These are phyloP conservation scores for Sphaerulina musiva DNA, from an alignment of 2,329 filamentous ascomycete genomes.

Conservation along the genomic window DNA sequence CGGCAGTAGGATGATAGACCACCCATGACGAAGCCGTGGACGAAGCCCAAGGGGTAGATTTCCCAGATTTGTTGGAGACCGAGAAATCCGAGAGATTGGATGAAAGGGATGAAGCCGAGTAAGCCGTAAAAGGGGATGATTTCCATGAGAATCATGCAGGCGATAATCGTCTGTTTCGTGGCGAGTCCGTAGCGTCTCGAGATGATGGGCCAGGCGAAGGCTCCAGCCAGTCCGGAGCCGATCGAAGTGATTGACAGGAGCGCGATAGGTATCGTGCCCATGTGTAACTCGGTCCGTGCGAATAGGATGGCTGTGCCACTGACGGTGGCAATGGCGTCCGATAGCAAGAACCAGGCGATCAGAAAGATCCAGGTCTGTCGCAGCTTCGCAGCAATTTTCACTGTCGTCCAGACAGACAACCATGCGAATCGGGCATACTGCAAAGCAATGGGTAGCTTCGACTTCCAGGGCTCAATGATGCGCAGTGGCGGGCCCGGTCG, in stretches of 20 bases:
- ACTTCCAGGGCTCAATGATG: conserved; percentile 23
- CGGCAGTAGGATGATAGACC: conserved; percentile 84
- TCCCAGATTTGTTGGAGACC: conserved; percentile 85
- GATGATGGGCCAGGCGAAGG: conserved; percentile 77
- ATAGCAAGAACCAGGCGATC: conserved; percentile 82
- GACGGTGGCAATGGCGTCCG: conserved; percentile 86
- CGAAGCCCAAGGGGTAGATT: conserved; percentile 77
- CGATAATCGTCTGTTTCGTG: conserved; percentile 76
- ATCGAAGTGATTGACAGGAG: conserved; percentile 87
- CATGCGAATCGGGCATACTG: conserved; percentile 76
- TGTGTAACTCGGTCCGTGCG: conserved; percentile 81
- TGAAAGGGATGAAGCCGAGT: conserved; percentile 71
- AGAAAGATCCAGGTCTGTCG: conserved; percentile 70
- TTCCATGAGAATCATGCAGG: conserved; percentile 78
- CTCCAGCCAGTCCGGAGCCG: conserved; percentile 73
- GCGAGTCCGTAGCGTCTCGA: conserved; percentile 60
- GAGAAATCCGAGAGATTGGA: conserved; percentile 64
- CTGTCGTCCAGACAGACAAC: conserved; percentile 71
- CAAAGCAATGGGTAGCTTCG: conserved; percentile 29
- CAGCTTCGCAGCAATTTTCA: conserved; percentile 62
- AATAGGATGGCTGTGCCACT: conserved; percentile 91
- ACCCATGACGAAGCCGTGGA: conserved; percentile 85
- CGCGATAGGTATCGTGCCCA: conserved; percentile 77
- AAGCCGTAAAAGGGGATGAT: conserved; percentile 84
- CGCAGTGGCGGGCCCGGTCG: conserved; percentile 64